These are phyloP conservation scores for Solanum chiquidenum DNA, from an alignment of 257 asterid genomes.

Conservation along the genomic window DNA sequence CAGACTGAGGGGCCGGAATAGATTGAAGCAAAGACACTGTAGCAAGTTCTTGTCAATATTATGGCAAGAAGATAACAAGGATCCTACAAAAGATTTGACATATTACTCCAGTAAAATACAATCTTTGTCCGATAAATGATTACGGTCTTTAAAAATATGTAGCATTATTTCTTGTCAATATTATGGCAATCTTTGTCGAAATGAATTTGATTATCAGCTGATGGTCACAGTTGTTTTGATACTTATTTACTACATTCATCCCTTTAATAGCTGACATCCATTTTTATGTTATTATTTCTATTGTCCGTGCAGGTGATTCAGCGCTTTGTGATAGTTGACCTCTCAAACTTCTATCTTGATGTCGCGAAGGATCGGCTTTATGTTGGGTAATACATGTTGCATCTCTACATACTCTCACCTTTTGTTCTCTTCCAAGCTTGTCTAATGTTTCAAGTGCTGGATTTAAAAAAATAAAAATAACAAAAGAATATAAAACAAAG, in stretches of 20 bases:
- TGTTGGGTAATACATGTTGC: slow-evolving; percentile 56
- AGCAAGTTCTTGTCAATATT: neutral
- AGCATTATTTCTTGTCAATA: neutral
- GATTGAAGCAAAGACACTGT: neutral
- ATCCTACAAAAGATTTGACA: neutral
- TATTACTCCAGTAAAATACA: neutral
- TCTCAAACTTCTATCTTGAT: slow-evolving; percentile 91
- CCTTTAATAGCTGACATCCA: neutral
- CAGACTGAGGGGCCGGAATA: neutral
- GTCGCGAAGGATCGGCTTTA: slow-evolving; percentile 95
- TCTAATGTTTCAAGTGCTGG: neutral
- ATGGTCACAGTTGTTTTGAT: neutral
- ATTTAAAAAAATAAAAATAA: neutral
- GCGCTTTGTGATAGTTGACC: slow-evolving; percentile 86
- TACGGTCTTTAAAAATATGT: neutral
- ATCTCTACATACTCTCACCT: neutral
- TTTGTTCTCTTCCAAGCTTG: neutral
- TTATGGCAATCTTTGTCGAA: neutral
- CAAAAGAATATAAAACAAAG: neutral
- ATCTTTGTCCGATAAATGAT: neutral
- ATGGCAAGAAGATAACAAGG: neutral
- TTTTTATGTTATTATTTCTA: neutral
- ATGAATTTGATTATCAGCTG: neutral
- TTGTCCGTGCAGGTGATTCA: slow-evolving; percentile 60
- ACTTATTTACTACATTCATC: neutral